Conservation (phyloP, 164 flowering plant species). For the Echeveria elegans region DNA sequence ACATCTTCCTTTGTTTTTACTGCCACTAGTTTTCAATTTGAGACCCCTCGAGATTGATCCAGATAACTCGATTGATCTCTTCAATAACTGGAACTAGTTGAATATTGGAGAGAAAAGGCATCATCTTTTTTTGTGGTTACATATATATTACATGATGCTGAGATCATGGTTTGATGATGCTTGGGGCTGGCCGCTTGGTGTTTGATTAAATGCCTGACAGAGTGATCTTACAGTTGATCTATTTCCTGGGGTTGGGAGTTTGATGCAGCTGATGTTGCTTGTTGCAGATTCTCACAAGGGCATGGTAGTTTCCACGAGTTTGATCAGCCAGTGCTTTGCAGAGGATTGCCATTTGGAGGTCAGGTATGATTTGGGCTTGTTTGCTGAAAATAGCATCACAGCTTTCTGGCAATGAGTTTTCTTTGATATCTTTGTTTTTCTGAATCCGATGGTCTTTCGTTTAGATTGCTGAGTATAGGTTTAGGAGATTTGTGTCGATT, state of each 20-base stretch:
- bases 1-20: constrained; percentile 1
- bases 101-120: no score
- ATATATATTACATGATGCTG: no score
- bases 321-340: constrained; percentile 14
- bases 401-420: constrained; percentile 28
- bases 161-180: no score
- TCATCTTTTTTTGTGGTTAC: no score
- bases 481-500: not conserved
- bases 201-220: constrained; percentile 19
- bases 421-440: constrained; percentile 17
- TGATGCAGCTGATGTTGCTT: constrained; percentile 1
- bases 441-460: constrained; percentile 63
- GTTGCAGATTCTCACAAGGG: constrained; percentile 7
- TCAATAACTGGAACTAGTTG: constrained; percentile 11
- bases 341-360: constrained; percentile 14
- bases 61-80: no score
- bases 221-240: no score
- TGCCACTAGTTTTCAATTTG: no score
- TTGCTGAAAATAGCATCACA: not conserved
- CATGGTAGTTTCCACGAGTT: constrained; percentile 18
- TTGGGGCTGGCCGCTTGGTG: not conserved
- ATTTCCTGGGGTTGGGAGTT: constrained; percentile 13
- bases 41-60: no score
- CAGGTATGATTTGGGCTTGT: constrained; percentile 9
- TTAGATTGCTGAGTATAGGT: not conserved